Conservation (phyloP, 2,329 filamentous ascomycete genomes). For the Colletotrichum brevisporum region DNA sequence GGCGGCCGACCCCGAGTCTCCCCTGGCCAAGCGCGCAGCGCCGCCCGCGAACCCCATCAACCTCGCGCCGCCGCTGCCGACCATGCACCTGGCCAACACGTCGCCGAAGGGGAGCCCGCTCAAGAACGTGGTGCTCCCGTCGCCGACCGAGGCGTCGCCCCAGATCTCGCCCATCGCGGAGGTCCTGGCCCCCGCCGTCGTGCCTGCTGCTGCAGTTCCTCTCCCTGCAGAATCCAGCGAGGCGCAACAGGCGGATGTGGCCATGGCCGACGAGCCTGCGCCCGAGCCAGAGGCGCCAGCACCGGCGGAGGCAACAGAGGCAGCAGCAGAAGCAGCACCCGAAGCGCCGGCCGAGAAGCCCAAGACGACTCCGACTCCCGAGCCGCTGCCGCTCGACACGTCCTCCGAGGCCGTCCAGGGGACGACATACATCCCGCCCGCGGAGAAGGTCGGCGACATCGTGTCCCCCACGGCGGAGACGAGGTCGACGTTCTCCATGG, state of each 20-base stretch:
- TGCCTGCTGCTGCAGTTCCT: background rate
- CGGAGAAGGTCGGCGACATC: slow-evolving; percentile 37
- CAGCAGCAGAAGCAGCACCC: background rate
- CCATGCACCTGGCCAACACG: slow-evolving; percentile 43
- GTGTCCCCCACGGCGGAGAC: slow-evolving; percentile 37
- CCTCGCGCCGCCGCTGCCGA: slow-evolving; percentile 49
- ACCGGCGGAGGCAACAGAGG: background rate
- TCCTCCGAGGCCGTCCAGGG: slow-evolving; percentile 21
- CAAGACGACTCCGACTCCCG: background rate
- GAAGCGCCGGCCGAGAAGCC: slow-evolving; percentile 3
- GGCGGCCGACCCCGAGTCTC: slow-evolving; percentile 39
- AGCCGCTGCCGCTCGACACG: slow-evolving; percentile 13
- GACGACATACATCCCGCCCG: slow-evolving; percentile 27
- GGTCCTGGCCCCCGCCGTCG: slow-evolving; percentile 22
- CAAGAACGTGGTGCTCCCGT: slow-evolving; percentile 65
- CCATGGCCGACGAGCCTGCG: slow-evolving; percentile 25
- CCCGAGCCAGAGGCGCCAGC: slow-evolving; percentile 3
- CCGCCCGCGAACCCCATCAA: slow-evolving; percentile 48
- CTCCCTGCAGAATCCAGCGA: background rate
- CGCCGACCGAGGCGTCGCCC: slow-evolving; percentile 56
- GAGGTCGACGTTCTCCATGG: slow-evolving; percentile 33
- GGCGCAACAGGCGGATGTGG: slow-evolving; percentile 15
- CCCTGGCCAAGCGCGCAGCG: slow-evolving; percentile 13
- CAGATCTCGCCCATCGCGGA: slow-evolving; percentile 41
- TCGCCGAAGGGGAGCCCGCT: slow-evolving; percentile 64